Base-by-base conservation (phyloP, 2,329 filamentous ascomycete species). In the Madurella mycetomatis region DNA sequence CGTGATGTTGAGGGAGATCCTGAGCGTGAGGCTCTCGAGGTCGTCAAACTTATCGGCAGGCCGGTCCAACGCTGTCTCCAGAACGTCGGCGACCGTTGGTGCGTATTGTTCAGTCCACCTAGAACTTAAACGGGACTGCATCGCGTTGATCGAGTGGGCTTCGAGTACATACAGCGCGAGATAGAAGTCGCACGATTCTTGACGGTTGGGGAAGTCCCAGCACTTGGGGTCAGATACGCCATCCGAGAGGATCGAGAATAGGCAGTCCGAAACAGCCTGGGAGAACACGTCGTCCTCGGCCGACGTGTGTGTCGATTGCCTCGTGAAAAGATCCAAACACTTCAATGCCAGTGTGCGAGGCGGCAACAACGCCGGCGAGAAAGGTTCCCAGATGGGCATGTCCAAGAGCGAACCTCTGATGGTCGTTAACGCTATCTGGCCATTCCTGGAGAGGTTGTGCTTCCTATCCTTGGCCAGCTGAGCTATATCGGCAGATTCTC, bases 1-100 rank as follows among this genome's bases (percentile, higher is more conserved):
- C 9, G 91, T 94, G 47, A 92, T 79, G 64, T 95, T 95, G 59
- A 96, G 80, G 37, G 89, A 85, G 4, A 96, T 78, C 53, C 88
- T 84, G 45, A 92, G 73, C 30, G 83, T 72, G 16, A 83, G 69
- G 32, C 67, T 73, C 46, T 75, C 73, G 8, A 76, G 62, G 5
- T 71, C 69, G 32, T 71, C 75, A 47, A 73, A 70, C 16, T 70
- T 63, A 11, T 68, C 66, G 9, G 65, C 56, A 9, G 70, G 66
- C n/a, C 60, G 66, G 31, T 60, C 62, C 31, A 77, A 65, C 3
- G 72, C 70, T 2, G 71, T 67, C 17, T 71, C 69, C 5, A 82
- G 66, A 1, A 78, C 70, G 44, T 76, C 73, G 1, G 78, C 76
- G 34, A 86, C 69, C 4, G 74, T 73, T 3, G 78, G 75, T 15